Conservation (phyloP, 805 yeast genomes). For the Yarrowia sp. region DNA sequence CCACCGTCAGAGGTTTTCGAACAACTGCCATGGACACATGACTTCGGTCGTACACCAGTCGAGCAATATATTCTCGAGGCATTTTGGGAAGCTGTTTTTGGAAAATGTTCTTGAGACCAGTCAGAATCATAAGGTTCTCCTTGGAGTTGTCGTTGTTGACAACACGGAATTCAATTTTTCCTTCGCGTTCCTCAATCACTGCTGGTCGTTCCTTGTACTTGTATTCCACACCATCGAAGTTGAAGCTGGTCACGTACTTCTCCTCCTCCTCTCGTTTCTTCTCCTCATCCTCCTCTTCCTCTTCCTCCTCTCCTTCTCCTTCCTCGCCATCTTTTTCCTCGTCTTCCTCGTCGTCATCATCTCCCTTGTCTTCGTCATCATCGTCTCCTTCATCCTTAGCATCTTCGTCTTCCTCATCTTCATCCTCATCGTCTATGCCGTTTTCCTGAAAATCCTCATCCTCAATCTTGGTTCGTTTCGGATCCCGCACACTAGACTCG, state of each 20-base stretch:
- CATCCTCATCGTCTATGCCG: constrained; percentile 28
- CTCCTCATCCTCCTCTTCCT: constrained; percentile 33
- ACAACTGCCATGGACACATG: constrained; percentile 96
- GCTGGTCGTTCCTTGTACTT: constrained; percentile 90
- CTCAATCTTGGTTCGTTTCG: constrained; percentile 27
- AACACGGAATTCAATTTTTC: constrained; percentile 90
- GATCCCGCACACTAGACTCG: constrained; percentile 13
- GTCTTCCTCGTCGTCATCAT: constrained; percentile 5
- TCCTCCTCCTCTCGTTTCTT: constrained; percentile 34
- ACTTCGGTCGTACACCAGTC: constrained; percentile 89
- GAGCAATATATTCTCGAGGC: constrained; percentile 95
- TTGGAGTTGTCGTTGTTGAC: constrained; percentile 89
- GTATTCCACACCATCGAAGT: constrained; percentile 74
- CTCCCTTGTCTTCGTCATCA: constrained; percentile 12
- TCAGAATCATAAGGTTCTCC: constrained; percentile 85
- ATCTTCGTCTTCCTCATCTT: constrained; percentile 28
- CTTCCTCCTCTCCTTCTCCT: constrained; percentile 4
- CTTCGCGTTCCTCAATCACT: constrained; percentile 88
- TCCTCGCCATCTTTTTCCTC: background rate
- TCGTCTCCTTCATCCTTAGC: constrained; percentile 27
- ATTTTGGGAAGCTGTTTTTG: constrained; percentile 97
- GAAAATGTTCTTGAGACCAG: constrained; percentile 93
- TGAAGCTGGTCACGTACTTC: constrained; percentile 47
- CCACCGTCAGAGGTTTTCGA: constrained; percentile 87
- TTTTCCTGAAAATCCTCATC: constrained; percentile 35